These are phyloP conservation scores for Fomes fomentarius DNA, from an alignment of 1,284 basidiomycete genomes.

Conservation along the genomic window DNA sequence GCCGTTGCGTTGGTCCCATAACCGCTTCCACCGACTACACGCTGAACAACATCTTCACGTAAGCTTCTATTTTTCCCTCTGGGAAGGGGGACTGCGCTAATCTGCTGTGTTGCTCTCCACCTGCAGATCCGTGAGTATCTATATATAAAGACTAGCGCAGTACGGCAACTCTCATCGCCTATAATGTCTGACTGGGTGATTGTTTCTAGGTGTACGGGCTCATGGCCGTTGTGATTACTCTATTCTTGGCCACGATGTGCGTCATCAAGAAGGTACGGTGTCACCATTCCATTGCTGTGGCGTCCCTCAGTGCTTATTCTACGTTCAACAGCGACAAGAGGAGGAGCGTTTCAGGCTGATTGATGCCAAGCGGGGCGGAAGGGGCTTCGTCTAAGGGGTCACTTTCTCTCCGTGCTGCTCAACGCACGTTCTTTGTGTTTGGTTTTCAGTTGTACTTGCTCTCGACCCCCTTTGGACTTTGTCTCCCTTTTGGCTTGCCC, in stretches of 20 bases:
- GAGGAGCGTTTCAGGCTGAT: slow-evolving; percentile 84
- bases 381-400: slow-evolving; percentile 73
- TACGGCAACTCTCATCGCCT: slow-evolving; percentile 40
- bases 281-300: neutral
- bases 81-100: neutral
- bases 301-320: neutral
- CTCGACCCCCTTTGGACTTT: neutral
- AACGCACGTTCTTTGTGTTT: neutral
- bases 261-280: slow-evolving; percentile 78
- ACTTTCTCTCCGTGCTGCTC: neutral
- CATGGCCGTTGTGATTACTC: slow-evolving; percentile 74
- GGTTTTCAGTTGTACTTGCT: too few relatives aligned
- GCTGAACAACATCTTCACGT: slow-evolving; percentile 84
- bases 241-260: slow-evolving; percentile 80
- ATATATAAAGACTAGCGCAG: neutral
- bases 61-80: slow-evolving; percentile 34
- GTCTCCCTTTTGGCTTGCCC: slow-evolving; percentile 2
- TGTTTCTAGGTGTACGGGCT: slow-evolving; percentile 67
- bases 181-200: slow-evolving; percentile 13
- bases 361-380: slow-evolving; percentile 82
- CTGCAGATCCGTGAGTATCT: slow-evolving; percentile 3
- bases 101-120: neutral
- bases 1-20: slow-evolving; percentile 64
- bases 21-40: slow-evolving; percentile 68
- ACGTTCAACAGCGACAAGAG: slow-evolving; percentile 64